Percentiles rank a stretch among this genome's conserved stretches.
phyloP scores from a whole-genome alignment of 2,329 filamentous ascomycete species.

The Cryphonectria japonica region DNA sequence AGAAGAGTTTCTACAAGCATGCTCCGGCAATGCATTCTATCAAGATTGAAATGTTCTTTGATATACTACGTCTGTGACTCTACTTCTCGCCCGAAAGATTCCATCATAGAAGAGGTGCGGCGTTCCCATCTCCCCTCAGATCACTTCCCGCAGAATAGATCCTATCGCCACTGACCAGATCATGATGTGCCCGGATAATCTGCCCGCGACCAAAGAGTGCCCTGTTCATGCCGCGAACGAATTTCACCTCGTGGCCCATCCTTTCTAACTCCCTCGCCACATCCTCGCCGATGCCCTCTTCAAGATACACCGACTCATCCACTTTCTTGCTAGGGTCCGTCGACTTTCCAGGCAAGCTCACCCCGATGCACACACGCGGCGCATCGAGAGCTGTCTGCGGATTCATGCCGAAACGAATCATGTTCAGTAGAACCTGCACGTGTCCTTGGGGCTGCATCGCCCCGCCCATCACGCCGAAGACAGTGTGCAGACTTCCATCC shows the following conservation, averaged over 20 bases:
- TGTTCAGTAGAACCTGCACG: constrained; percentile 87
- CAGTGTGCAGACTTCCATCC: constrained; percentile 75
- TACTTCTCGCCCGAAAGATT: too few relatives aligned
- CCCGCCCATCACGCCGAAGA: constrained; percentile 94
- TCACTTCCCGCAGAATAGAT: constrained; percentile 91
- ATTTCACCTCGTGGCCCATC: constrained; percentile 72
- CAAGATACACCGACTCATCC: constrained; percentile 72
- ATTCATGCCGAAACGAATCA: constrained; percentile 77
- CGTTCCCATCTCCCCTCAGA: constrained; percentile 76
- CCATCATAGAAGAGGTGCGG: constrained; percentile 35
- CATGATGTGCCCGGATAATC: constrained; percentile 74
- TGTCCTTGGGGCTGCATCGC: constrained; percentile 98
- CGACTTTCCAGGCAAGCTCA: constrained; percentile 59
- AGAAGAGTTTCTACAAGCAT: too few relatives aligned
- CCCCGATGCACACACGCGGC: constrained; percentile 82
- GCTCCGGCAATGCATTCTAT: too few relatives aligned
- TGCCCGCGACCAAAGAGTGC: constrained; percentile 82
- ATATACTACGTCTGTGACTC: too few relatives aligned
- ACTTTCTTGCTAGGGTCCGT: constrained; percentile 57
- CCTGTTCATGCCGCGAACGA: constrained; percentile 66
- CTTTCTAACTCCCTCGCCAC: constrained; percentile 66
- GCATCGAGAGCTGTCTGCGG: constrained; percentile 88
- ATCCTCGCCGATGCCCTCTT: constrained; percentile 74
- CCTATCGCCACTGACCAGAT: constrained; percentile 64
- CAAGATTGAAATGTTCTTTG: too few relatives aligned